Percentiles rank a stretch among this genome's conserved stretches.
These are phyloP conservation scores for Ilyonectria mors-panacis DNA, from an alignment of 2,329 filamentous ascomycete species.

Conservation along the genomic window DNA sequence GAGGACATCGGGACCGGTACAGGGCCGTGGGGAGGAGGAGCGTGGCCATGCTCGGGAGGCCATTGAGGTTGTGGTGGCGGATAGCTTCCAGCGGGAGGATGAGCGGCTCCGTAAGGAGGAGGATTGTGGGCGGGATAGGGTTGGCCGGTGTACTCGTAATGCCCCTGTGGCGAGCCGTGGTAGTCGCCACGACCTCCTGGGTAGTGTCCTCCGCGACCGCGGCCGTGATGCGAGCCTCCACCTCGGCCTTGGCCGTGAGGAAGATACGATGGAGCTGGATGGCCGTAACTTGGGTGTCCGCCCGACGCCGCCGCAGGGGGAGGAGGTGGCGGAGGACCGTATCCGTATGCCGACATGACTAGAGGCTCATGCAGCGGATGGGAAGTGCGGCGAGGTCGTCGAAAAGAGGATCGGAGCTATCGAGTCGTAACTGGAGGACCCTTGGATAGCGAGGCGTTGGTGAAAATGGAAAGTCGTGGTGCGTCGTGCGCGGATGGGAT, in stretches of 20 bases:
- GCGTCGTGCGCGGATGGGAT: slow-evolving; percentile 13
- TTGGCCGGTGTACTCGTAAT: slow-evolving; percentile 63
- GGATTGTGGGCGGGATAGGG: slow-evolving; percentile 52
- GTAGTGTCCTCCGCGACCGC: slow-evolving; percentile 59
- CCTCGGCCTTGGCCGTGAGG: slow-evolving; percentile 56
- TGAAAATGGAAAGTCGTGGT: neutral
- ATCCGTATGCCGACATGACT: slow-evolving; percentile 66
- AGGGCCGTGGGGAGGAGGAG: slow-evolving; percentile 61
- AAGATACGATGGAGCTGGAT: slow-evolving; percentile 56
- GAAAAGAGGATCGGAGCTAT: neutral
- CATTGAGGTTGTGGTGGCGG: slow-evolving; percentile 59
- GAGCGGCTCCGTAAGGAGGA: slow-evolving; percentile 51
- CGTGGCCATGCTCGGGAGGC: slow-evolving; percentile 57
- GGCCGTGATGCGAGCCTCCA: slow-evolving; percentile 55
- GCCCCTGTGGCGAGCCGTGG: slow-evolving; percentile 54
- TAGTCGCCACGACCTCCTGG: slow-evolving; percentile 58
- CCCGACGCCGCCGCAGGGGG: slow-evolving; percentile 57
- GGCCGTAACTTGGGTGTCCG: slow-evolving; percentile 56
- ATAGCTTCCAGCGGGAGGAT: slow-evolving; percentile 56
- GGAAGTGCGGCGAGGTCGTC: neutral
- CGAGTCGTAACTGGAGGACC: neutral
- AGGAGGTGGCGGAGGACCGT: slow-evolving; percentile 68
- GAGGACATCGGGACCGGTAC: slow-evolving; percentile 64
- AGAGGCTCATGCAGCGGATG: slow-evolving; percentile 5
- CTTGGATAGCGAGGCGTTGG: slow-evolving; percentile 8